Base-by-base conservation (phyloP, 129 eudicot species). In the Arctium minus region DNA sequence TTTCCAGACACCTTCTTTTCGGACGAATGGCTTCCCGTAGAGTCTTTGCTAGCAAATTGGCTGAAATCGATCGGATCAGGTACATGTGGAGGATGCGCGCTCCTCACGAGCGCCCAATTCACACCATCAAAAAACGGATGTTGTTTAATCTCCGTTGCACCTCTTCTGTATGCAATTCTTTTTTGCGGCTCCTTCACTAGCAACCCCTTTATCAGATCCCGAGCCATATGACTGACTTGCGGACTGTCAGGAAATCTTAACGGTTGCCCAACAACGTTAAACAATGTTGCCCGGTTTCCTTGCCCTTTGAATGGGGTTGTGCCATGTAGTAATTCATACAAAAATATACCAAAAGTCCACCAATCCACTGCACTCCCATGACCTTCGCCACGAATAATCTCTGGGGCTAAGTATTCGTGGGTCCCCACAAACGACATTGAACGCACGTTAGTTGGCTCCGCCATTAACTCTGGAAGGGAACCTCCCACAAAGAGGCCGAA, bases 291-390 rank as follows among this genome's bases (percentile, higher is more conserved):
- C 0, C 93, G 89, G 40, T 92, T 92, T 30, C 94, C 97, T 64
- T 81, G 40, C 2, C 97, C 97, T 82, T 90, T 92, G 68, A 92
- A 92, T 30, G 97, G 97, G 3, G 97, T 92, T 7, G 89, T 90
- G 2, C 97, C 97, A 37, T 90, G 94, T 30, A 92, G 80, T 22
- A 92, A 87, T 86, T 92, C 97, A 35, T 90, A 92, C 68, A 92
- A 79, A 82, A 92, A 92, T 8, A 92, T 90, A 0, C 97, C 97
- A 36, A 92, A 89, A 2, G 97, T 92, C 97, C 97, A 92, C 97
- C 97, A 92, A 76, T 92, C 97, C 46, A 92, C 97, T 27, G 94
- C 94, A 65, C 97, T 92, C 1, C 97, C 97, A 65, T 92, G 97
- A 30, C 97, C 97, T 82, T 92, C 97, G 1, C 97, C 97, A 1